phyloP scores from a whole-genome alignment of 495 filamentous ascomycete genomes.

The Hypoxylon cercidicola region DNA sequence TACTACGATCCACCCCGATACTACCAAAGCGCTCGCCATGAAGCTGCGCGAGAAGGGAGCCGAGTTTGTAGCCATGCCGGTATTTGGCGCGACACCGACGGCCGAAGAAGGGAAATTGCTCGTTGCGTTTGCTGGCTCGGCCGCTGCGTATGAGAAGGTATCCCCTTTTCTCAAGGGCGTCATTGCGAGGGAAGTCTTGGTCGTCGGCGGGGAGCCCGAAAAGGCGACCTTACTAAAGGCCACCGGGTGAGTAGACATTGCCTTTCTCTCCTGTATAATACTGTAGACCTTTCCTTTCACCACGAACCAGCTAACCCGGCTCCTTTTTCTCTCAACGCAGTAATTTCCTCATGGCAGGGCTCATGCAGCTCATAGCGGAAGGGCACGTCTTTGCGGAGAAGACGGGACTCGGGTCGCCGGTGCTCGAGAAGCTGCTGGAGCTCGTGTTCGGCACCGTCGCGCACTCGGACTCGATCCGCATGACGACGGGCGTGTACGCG shows the following conservation, averaged over 20 bases:
- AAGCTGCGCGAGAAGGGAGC: slow-evolving; percentile 37
- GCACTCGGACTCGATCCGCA: slow-evolving; percentile 55
- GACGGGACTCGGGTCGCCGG: slow-evolving; percentile 60
- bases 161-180: slow-evolving; percentile 49
- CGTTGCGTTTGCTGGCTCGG: slow-evolving; percentile 48
- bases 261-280: neutral
- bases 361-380: slow-evolving; percentile 61
- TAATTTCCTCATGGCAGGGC: slow-evolving; percentile 18
- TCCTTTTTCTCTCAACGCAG: slow-evolving; percentile 5
- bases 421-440: slow-evolving; percentile 62
- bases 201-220: slow-evolving; percentile 45
- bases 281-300: too few relatives aligned
- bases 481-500: slow-evolving; percentile 41
- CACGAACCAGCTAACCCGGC: too few relatives aligned
- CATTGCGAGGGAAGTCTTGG: slow-evolving; percentile 49
- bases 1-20: slow-evolving; percentile 55
- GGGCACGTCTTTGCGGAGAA: slow-evolving; percentile 66
- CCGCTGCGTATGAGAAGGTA: slow-evolving; percentile 40
- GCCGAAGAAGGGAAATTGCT: slow-evolving; percentile 52
- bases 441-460: slow-evolving; percentile 63
- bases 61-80: slow-evolving; percentile 49
- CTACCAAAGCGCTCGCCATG: slow-evolving; percentile 35
- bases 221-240: slow-evolving; percentile 21
- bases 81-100: slow-evolving; percentile 53
- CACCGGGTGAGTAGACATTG: neutral